Percentiles rank a stretch among this genome's conserved stretches.
Conservation (phyloP, 768 basidiomycete genomes). For the Trametes meyenii region DNA sequence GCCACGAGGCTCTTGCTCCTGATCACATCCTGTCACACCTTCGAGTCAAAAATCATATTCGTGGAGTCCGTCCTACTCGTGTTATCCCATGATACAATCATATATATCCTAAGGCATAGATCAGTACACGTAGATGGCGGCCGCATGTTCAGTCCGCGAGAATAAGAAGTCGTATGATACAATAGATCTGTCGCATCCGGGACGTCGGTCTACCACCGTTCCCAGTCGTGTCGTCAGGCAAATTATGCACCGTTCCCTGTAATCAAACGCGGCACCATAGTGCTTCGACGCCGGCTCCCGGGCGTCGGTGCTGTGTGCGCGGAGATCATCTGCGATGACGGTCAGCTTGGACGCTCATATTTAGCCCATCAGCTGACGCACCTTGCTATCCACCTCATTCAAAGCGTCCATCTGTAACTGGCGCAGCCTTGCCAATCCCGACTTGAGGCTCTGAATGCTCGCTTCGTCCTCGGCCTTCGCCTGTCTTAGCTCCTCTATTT, state of each 20-base stretch:
- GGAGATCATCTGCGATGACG: constrained; percentile 31
- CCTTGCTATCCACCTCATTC: constrained; percentile 41
- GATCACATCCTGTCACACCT: constrained; percentile 2
- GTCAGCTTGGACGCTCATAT: constrained; percentile 11
- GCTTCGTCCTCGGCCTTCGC: constrained; percentile 40
- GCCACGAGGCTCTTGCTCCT: constrained; percentile 4
- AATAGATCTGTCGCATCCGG: constrained; percentile 1
- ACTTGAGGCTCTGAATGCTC: constrained; percentile 40
- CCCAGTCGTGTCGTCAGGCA: not conserved
- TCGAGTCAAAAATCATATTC: not conserved
- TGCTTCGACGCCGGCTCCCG: constrained; percentile 20
- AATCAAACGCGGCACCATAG: constrained; percentile 10
- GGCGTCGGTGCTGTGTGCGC: constrained; percentile 34
- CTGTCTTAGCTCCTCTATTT: constrained; percentile 34
- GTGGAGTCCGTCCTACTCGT: not conserved
- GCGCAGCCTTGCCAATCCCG: constrained; percentile 35
- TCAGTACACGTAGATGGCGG: constrained; percentile 1
- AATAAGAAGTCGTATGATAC: constrained; percentile 2
- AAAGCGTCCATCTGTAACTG: constrained; percentile 40
- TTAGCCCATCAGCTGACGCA: constrained; percentile 28
- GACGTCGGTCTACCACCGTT: not conserved
- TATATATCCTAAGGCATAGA: constrained; percentile 8
- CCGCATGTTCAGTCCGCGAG: constrained; percentile 8
- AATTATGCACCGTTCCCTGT: not conserved
- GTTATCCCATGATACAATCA: constrained; percentile 2